Conservation (phyloP, 1,139 yeast genomes). For the Cylindricascospora bacillispora region DNA sequence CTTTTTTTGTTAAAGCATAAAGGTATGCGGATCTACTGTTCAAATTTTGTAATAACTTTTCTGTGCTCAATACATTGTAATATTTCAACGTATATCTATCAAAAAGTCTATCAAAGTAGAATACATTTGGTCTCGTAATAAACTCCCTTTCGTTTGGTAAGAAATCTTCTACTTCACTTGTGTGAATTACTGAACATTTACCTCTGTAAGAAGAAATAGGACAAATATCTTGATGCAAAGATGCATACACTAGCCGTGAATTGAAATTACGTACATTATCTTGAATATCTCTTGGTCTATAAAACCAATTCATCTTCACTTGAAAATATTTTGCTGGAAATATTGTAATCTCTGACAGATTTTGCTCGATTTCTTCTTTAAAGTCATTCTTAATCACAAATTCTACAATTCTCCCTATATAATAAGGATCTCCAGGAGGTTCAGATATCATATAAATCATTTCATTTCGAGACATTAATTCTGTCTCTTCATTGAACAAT, state of each 20-base stretch:
- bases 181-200: conserved; percentile 53
- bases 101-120: conserved; percentile 76
- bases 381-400: conserved; percentile 34
- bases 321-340: conserved; percentile 37
- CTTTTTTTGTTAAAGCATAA: conserved; percentile 52
- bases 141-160: conserved; percentile 24
- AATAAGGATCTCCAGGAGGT: conserved; percentile 93
- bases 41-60: conserved; percentile 41
- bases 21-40: conserved; percentile 37
- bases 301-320: conserved; percentile 82
- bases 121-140: conserved; percentile 48
- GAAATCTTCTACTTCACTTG: conserved; percentile 37
- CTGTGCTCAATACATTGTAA: conserved; percentile 64
- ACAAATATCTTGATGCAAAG: conserved; percentile 79
- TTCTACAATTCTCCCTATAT: conserved; percentile 75
- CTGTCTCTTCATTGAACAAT: conserved; percentile 23
- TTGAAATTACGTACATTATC: conserved; percentile 32
- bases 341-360: conserved; percentile 10
- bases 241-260: conserved; percentile 66
- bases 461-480: conserved; percentile 34
- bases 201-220: conserved; percentile 74
- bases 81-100: conserved; percentile 79
- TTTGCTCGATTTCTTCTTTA: conserved; percentile 8
- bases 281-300: conserved; percentile 74
- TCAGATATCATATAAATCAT: conserved; percentile 78